Conservation (phyloP, 2,329 filamentous ascomycete species). For the Cercospora sp. region DNA sequence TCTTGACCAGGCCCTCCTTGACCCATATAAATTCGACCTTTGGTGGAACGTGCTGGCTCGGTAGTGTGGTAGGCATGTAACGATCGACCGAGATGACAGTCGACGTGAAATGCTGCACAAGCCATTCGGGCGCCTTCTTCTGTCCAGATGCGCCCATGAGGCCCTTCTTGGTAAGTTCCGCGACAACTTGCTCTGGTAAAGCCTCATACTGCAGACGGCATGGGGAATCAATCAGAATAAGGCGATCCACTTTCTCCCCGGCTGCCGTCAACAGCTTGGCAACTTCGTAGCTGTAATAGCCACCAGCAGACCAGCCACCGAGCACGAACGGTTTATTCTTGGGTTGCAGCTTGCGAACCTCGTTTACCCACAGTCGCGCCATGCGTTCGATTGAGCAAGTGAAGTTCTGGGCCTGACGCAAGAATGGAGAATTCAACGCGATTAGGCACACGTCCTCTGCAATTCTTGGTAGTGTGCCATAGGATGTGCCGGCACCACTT, state of each 20-base stretch:
- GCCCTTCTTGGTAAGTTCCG: slow-evolving; percentile 31
- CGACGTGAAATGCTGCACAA: slow-evolving; percentile 36
- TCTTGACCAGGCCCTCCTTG: slow-evolving; percentile 34
- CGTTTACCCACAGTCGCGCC: slow-evolving; percentile 31
- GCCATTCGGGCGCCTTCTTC: slow-evolving; percentile 36
- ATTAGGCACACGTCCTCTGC: slow-evolving; percentile 52
- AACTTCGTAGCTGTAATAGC: slow-evolving; percentile 62
- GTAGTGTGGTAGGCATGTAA: slow-evolving; percentile 33
- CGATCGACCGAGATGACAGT: slow-evolving; percentile 33
- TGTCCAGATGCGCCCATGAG: slow-evolving; percentile 32
- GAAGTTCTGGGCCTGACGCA: slow-evolving; percentile 32
- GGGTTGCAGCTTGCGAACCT: slow-evolving; percentile 47
- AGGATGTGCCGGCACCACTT: slow-evolving; percentile 48
- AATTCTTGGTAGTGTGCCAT: slow-evolving; percentile 43
- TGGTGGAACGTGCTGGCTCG: slow-evolving; percentile 26
- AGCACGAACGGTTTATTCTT: slow-evolving; percentile 60
- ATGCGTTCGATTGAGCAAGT: slow-evolving; percentile 35
- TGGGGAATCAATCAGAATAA: slow-evolving; percentile 37
- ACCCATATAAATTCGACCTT: slow-evolving; percentile 37
- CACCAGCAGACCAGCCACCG: slow-evolving; percentile 75
- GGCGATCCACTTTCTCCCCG: slow-evolving; percentile 32
- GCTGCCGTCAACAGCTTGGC: slow-evolving; percentile 29
- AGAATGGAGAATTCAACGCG: slow-evolving; percentile 37
- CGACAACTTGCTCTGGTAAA: slow-evolving; percentile 31
- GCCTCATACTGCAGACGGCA: slow-evolving; percentile 32